Evolutionary conservation across 768 basidiomycete genomes (phyloP).

Genomic region (Lentinula sp.): DNA sequence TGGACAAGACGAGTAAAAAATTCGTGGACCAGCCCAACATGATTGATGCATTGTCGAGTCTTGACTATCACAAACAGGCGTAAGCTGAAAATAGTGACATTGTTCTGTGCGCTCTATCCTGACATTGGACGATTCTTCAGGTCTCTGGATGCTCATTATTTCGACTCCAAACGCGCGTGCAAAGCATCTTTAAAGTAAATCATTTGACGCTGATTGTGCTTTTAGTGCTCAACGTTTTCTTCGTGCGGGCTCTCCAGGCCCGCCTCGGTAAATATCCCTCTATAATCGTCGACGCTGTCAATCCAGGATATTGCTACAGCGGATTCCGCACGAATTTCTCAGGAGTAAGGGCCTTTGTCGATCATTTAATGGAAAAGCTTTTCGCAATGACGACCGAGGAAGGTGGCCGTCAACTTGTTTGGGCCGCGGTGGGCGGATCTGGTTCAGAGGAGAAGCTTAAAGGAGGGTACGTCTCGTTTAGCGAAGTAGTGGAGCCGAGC

Average conservation of each 20-base stretch:
- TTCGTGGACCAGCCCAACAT: slow-evolving; percentile 22
- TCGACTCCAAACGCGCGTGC: slow-evolving; percentile 27
- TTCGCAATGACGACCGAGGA: slow-evolving; percentile 32
- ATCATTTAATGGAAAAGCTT: slow-evolving; percentile 19
- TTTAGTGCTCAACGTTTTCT: slow-evolving; percentile 34
- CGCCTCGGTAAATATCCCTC: slow-evolving; percentile 18
- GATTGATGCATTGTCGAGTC: slow-evolving; percentile 23
- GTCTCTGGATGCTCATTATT: slow-evolving; percentile 18
- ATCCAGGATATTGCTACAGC: slow-evolving; percentile 38
- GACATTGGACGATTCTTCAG: not conserved
- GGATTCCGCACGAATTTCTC: slow-evolving; percentile 23
- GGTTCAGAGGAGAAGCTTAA: slow-evolving; percentile 16
- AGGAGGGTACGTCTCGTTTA: slow-evolving; percentile 22
- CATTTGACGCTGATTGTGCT: not conserved
- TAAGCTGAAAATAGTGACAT: slow-evolving; percentile 8
- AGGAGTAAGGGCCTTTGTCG: slow-evolving; percentile 11
- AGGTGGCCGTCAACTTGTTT: slow-evolving; percentile 29
- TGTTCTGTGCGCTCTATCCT: too few species aligned
- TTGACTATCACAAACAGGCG: slow-evolving; percentile 21
- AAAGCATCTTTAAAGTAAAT: not conserved
- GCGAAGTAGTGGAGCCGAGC: slow-evolving; percentile 22
- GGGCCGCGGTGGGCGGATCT: slow-evolving; percentile 22
- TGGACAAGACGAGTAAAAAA: slow-evolving; percentile 9
- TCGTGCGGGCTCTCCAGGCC: slow-evolving; percentile 28
- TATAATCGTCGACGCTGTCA: slow-evolving; percentile 28